A percentile compares a stretch with the other conserved stretches of the same genome.
Evolutionary conservation across 371 early-diverging fungal genomes (phyloP).

Genomic region (Mucor lusitanicus): DNA sequence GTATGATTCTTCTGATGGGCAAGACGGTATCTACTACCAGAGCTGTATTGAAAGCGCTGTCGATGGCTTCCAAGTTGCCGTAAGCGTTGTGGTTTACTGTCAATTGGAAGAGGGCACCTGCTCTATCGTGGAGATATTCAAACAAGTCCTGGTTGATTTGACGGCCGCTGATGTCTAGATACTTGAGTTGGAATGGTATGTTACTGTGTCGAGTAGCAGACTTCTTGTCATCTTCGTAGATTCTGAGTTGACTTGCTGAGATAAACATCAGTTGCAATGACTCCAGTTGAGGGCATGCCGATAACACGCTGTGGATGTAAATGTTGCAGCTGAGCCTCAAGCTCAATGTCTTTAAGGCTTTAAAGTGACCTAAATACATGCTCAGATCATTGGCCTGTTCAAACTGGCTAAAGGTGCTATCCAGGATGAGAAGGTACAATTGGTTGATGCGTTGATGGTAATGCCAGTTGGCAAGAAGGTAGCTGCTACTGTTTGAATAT

Average conservation of each 20-base stretch:
- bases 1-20: neutral
- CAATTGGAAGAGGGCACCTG: neutral
- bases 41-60: neutral
- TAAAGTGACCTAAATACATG: neutral
- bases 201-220: neutral
- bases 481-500: neutral
- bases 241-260: neutral
- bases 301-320: neutral
- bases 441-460: neutral
- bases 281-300: neutral
- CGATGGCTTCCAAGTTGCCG: neutral
- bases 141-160: neutral
- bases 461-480: neutral
- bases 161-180: neutral
- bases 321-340: neutral
- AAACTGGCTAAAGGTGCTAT: neutral
- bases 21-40: neutral
- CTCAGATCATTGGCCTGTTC: neutral
- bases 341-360: neutral
- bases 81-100: neutral
- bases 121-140: neutral
- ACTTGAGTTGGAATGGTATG: neutral
- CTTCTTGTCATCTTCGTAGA: neutral
- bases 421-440: neutral
- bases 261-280: neutral